Base-by-base conservation (phyloP, 2,329 filamentous ascomycete species). In the Fusarium drepaniforme region DNA sequence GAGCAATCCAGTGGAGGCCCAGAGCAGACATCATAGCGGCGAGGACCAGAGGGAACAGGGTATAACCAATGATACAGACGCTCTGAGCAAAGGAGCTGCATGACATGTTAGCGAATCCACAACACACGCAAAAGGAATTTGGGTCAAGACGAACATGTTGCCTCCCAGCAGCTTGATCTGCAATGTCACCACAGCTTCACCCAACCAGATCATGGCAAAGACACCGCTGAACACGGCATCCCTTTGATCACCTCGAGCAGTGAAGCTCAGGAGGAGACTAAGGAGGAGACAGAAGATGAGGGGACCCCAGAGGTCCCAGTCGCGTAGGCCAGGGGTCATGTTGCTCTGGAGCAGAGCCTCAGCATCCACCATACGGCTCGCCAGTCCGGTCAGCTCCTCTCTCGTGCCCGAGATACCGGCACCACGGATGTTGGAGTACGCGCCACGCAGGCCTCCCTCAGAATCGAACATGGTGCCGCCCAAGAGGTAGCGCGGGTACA, bases 221-320 rank as follows among this genome's bases (percentile, higher is more conserved):
- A 99, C 95, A 5, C 97, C 97, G 40, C 95, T 97, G 83, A 99
- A 99, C 33, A 98, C 96, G 46, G 94, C 85, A 71, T 96, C 94
- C 80, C 93, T 94, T 86, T 99, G 97, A 58, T 95, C 90, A 1
- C 90, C 88, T 77, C 92, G 89, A 16, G 95, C 95, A 73, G 93
- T 91, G 81, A 97, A 90, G 77, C 96, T 97, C 68, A 99, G 87
- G 78, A 99, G 91, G 83, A 98, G 89, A 77, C 94, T 96, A 68
- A 99, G 87, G 68, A 97, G 86, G 76, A 99, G 86, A 80, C 96
- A 98, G 86, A 99, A 99, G 75, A 99, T 92, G 67, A 99, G 87
- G 40, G 97, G 97, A 0, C 97, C 97, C 97, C 97, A 99, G 62
- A 99, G 90, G 88, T 99, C 97, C 97, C 97, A 99, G 85, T 99